A percentile compares a stretch with the other conserved stretches of the same genome.
Evolutionary conservation across 768 basidiomycete species (phyloP).

Genomic region (Coprinopsis strossmayeri): DNA sequence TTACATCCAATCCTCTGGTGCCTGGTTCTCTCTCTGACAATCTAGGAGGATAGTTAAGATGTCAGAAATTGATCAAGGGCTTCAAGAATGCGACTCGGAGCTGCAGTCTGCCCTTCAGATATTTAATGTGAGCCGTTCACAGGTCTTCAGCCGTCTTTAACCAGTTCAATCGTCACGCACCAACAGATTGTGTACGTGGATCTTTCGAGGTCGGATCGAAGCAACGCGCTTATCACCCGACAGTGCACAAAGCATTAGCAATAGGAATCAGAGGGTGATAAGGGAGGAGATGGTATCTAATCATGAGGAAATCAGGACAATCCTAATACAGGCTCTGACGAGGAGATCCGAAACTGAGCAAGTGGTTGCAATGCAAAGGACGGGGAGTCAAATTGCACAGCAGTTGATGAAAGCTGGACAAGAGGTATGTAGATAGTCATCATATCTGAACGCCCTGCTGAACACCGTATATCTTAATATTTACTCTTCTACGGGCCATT

Average conservation of each 20-base stretch:
- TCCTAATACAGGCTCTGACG: slow-evolving; percentile 34
- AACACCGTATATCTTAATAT: slow-evolving; percentile 3
- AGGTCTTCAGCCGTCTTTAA: background rate
- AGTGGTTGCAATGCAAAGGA: slow-evolving; percentile 31
- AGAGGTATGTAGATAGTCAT: slow-evolving; percentile 23
- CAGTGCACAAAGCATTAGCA: slow-evolving; percentile 8
- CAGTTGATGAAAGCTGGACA: slow-evolving; percentile 50
- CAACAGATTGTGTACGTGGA: too few relatives aligned
- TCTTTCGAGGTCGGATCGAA: too few relatives aligned
- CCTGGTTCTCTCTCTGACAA: background rate
- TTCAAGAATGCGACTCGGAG: slow-evolving; percentile 36
- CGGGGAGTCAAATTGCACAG: slow-evolving; percentile 35
- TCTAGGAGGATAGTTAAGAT: slow-evolving; percentile 31
- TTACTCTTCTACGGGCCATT: background rate
- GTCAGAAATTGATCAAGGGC: slow-evolving; percentile 37
- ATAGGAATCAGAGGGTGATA: slow-evolving; percentile 24
- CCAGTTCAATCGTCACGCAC: too few relatives aligned
- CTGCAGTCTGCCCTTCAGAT: slow-evolving; percentile 34
- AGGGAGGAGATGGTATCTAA: slow-evolving; percentile 22
- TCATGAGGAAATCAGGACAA: slow-evolving; percentile 27
- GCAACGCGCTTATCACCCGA: background rate
- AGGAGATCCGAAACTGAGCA: slow-evolving; percentile 28
- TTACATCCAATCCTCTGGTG: background rate
- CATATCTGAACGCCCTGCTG: too few relatives aligned
- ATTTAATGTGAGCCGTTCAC: slow-evolving; percentile 31